Evolutionary conservation across 257 asterid species (phyloP), one percentile per base, ranked within the genome.

Genomic region (Paulownia fortunei): DNA sequence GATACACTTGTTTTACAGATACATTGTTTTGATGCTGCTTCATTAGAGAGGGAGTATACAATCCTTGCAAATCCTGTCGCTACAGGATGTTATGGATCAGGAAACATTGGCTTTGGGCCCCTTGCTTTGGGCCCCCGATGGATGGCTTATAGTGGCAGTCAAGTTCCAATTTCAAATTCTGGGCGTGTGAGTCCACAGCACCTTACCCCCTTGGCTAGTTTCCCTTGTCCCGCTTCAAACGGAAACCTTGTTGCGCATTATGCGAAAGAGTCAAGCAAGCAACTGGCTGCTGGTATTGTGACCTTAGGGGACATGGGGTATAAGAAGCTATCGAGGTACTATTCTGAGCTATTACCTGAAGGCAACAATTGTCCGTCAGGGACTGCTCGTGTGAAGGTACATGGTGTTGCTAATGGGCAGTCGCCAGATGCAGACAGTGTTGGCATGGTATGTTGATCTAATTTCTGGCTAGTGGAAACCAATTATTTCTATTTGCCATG

Each of bases 191-290:
- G 82, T 73, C 97, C 99, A 3, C 98, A 93, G 77, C 91, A 91
- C 80, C 93, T 93, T 75, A 72, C 88, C 23, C 74, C 91, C 36
- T 83, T 95, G 11, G 52, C 86, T 69, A 90, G 88, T 83, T 88
- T 86, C 80, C 88, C 94, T 21, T 76, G 67, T 84, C 83, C 86
- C 24, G 69, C 89, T 42, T 84, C 93, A 39, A 93, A 91, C 81
- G 97, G 97, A 77, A 91, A 94, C 84, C 82, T 95, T 42, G 96
- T 93, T 72, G 98, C 97, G 32, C 98, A 93, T 84, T 91, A 89
- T 87, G 99, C 98, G 24, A 94, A 85, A 82, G 99, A 95, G 89
- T 93, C 99, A 7, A 90, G 98, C 90, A 93, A 88, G 84, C 99
- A 95, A 69, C 88, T 95, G 8, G 99, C 98, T 74, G 88, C 96